Conservation (phyloP, 495 filamentous ascomycete genomes). For the Glarea lozoyensis region DNA sequence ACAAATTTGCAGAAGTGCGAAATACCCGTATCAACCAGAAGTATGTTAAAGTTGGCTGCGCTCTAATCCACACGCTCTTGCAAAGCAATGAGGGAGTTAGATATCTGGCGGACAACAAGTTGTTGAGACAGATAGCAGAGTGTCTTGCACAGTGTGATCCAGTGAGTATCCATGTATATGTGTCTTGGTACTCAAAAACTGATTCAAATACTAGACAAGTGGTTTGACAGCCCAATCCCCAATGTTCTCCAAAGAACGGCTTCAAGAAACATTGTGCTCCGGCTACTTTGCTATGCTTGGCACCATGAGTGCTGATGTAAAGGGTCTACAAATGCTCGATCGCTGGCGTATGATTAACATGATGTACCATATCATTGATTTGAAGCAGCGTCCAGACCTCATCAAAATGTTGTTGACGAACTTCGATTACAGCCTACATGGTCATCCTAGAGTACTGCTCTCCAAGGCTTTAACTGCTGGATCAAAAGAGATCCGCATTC, state of each 20-base stretch:
- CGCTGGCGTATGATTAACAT: conserved; percentile 97
- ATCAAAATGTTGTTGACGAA: conserved; percentile 78
- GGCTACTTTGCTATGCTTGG: conserved; percentile 94
- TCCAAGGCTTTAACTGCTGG: conserved; percentile 89
- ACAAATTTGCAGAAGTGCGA: conserved; percentile 75
- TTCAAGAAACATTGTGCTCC: conserved; percentile 73
- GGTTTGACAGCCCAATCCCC: conserved; percentile 81
- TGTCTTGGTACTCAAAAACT: neutral
- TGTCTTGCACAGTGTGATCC: conserved; percentile 88
- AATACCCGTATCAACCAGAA: conserved; percentile 90
- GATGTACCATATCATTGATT: conserved; percentile 95
- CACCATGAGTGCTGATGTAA: conserved; percentile 67
- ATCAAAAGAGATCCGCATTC: conserved; percentile 83
- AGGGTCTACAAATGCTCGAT: conserved; percentile 84
- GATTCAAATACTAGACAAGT: conserved; percentile 48
- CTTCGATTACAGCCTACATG: conserved; percentile 80
- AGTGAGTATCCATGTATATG: conserved; percentile 26
- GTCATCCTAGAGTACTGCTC: conserved; percentile 83
- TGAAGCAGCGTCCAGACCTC: conserved; percentile 81
- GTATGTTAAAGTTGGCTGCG: conserved; percentile 83
- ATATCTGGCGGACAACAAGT: conserved; percentile 85
- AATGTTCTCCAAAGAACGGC: conserved; percentile 75
- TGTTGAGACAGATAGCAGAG: conserved; percentile 86
- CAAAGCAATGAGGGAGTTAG: conserved; percentile 73
- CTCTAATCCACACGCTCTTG: conserved; percentile 75